Evolutionary conservation across 805 yeast genomes (phyloP).

Genomic region (Citeromyces matritensis): DNA sequence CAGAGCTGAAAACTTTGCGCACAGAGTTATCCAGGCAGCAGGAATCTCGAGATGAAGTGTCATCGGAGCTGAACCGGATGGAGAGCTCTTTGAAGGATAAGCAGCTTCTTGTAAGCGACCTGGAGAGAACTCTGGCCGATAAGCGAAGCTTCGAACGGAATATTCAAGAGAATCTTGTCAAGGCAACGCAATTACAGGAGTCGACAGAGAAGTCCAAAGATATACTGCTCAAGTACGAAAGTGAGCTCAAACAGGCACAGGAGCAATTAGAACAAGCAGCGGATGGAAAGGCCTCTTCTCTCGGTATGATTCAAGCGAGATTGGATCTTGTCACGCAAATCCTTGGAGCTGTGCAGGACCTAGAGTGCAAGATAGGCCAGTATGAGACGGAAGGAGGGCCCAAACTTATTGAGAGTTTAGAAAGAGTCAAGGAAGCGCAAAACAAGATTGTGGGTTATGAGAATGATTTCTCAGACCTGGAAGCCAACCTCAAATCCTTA

Average conservation of each 20-base stretch:
- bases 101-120: slow-evolving; percentile 30
- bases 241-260: slow-evolving; percentile 5
- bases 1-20: slow-evolving; percentile 25
- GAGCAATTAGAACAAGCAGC: slow-evolving; percentile 1
- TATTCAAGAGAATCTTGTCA: slow-evolving; percentile 18
- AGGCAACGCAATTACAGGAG: slow-evolving; percentile 10
- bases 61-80: slow-evolving; percentile 25
- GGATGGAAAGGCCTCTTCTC: not conserved
- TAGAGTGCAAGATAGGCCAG: slow-evolving; percentile 8
- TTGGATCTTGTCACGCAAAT: not conserved
- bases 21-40: slow-evolving; percentile 12
- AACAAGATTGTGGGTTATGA: slow-evolving; percentile 13
- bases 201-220: slow-evolving; percentile 7
- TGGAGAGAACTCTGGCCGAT: slow-evolving; percentile 36
- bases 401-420: slow-evolving; percentile 6
- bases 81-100: slow-evolving; percentile 40
- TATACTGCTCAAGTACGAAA: slow-evolving; percentile 9
- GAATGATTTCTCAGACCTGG: slow-evolving; percentile 9
- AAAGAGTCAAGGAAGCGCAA: slow-evolving; percentile 4
- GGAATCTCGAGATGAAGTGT: slow-evolving; percentile 27
- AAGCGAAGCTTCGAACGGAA: slow-evolving; percentile 21
- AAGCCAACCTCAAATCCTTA: slow-evolving; percentile 8
- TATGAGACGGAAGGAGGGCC: slow-evolving; percentile 5
- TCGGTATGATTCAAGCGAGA: not conserved
- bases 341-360: slow-evolving; percentile 6